These are phyloP conservation scores for Epithele typhae DNA, from an alignment of 768 basidiomycete genomes.

Conservation along the genomic window DNA sequence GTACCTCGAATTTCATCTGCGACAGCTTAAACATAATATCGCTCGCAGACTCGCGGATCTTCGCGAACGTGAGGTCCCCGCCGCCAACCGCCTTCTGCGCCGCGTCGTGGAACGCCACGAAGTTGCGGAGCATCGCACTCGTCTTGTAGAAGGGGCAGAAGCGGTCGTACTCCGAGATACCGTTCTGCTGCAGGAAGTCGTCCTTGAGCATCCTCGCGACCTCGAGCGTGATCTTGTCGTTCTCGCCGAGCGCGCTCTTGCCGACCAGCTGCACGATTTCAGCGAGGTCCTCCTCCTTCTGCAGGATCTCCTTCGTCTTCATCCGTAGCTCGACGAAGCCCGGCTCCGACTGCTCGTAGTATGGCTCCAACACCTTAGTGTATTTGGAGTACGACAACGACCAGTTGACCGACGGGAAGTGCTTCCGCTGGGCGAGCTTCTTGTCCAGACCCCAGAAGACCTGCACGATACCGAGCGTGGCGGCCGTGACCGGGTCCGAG, in stretches of 20 bases:
- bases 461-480: slow-evolving; percentile 97
- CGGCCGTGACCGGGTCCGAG: slow-evolving; percentile 96
- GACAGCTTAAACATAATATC: slow-evolving; percentile 97
- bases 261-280: slow-evolving; percentile 99
- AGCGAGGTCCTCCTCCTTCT: slow-evolving; percentile 97
- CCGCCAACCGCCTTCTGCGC: slow-evolving; percentile 83
- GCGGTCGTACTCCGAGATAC: slow-evolving; percentile 96
- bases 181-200: slow-evolving; percentile 96
- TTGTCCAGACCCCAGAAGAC: slow-evolving; percentile 99
- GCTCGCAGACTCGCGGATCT: slow-evolving; percentile 79
- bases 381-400: slow-evolving; percentile 99
- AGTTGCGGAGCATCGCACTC: slow-evolving; percentile 90
- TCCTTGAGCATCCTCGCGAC: slow-evolving; percentile 97
- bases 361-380: slow-evolving; percentile 85
- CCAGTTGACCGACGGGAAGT: slow-evolving; percentile 99
- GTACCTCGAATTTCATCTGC: slow-evolving; percentile 98
- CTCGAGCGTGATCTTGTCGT: slow-evolving; percentile 97
- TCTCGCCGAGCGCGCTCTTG: slow-evolving; percentile 95
- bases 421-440: slow-evolving; percentile 97
- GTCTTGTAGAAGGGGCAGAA: slow-evolving; percentile 99
- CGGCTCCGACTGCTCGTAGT: slow-evolving; percentile 87
- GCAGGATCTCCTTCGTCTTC: slow-evolving; percentile 93
- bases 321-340: slow-evolving; percentile 95
- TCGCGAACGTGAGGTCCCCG: slow-evolving; percentile 78
- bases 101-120: slow-evolving; percentile 91